phyloP scores from a whole-genome alignment of 1,284 basidiomycete genomes.

The Leccinum solheimii region DNA sequence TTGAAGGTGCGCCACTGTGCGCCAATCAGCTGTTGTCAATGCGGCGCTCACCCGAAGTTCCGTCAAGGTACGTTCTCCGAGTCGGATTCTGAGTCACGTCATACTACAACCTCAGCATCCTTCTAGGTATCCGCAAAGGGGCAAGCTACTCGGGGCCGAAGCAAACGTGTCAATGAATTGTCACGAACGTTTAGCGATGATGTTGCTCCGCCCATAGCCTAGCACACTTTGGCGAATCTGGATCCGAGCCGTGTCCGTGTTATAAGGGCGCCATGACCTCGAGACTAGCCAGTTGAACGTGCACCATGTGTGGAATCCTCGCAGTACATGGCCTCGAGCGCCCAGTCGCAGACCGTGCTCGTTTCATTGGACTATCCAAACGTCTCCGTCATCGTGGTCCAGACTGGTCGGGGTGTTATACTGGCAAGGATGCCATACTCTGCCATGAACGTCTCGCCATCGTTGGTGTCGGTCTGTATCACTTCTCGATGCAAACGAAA shows the following conservation, averaged over 20 bases:
- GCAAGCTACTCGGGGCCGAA: background rate
- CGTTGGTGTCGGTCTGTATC: slow-evolving; percentile 89
- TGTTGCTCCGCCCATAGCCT: background rate
- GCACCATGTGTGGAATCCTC: slow-evolving; percentile 85
- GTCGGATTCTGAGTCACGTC: too few species aligned
- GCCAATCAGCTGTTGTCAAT: background rate
- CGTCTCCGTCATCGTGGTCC: slow-evolving; percentile 90
- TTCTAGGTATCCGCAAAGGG: background rate
- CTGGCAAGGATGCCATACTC: slow-evolving; percentile 78
- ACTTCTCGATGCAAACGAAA: background rate
- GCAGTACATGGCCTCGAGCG: slow-evolving; percentile 80
- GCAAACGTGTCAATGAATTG: background rate
- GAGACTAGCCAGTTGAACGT: background rate
- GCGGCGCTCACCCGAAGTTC: background rate
- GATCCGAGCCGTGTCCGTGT: background rate
- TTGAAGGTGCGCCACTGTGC: background rate
- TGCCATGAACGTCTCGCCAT: slow-evolving; percentile 94
- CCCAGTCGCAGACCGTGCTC: slow-evolving; percentile 66
- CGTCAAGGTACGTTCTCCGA: too few species aligned
- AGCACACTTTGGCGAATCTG: background rate
- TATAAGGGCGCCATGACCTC: background rate
- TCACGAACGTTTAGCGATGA: background rate
- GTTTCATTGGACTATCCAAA: slow-evolving; percentile 84
- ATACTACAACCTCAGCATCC: background rate
- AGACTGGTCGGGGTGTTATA: slow-evolving; percentile 95